These are phyloP conservation scores for Chenopodium formosanum DNA, from an alignment of 148 eudicot genomes.

Conservation along the genomic window DNA sequence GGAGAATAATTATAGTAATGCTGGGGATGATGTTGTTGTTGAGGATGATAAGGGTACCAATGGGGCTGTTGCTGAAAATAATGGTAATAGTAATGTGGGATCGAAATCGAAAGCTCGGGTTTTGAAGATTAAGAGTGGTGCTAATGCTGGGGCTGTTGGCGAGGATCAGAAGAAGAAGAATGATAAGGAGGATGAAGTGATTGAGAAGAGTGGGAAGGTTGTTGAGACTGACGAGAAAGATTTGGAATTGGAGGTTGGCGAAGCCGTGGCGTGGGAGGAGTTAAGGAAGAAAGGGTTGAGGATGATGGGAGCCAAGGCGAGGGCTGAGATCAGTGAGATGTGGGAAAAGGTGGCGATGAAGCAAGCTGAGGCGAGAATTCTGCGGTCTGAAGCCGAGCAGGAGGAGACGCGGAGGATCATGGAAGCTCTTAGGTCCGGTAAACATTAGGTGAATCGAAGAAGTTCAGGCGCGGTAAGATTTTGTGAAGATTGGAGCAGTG, in stretches of 20 bases:
- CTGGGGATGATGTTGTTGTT: neutral
- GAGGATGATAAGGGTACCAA: neutral
- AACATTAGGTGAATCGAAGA: constrained; percentile 1
- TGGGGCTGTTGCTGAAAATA: neutral
- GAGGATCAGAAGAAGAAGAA: neutral
- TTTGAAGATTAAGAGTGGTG: neutral
- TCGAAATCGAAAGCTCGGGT: neutral
- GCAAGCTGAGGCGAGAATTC: constrained; percentile 15
- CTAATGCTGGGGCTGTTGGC: neutral
- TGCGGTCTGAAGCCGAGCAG: constrained; percentile 14
- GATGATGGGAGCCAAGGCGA: constrained; percentile 17
- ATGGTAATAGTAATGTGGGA: neutral
- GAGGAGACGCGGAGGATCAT: constrained; percentile 19
- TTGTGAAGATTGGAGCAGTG: neutral
- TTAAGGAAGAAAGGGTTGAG: constrained; percentile 19
- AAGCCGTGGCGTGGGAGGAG: neutral
- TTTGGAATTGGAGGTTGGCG: neutral
- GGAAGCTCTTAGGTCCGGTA: constrained; percentile 21
- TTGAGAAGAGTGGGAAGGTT: neutral
- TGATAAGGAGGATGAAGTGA: neutral
- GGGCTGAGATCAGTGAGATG: constrained; percentile 28
- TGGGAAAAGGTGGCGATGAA: constrained; percentile 27
- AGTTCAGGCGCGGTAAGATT: neutral
- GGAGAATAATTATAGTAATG: constrained; percentile 7
- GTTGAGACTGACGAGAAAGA: neutral